phyloP scores from a whole-genome alignment of 2,329 filamentous ascomycete species.

The Paracoccidioides lutzii region DNA sequence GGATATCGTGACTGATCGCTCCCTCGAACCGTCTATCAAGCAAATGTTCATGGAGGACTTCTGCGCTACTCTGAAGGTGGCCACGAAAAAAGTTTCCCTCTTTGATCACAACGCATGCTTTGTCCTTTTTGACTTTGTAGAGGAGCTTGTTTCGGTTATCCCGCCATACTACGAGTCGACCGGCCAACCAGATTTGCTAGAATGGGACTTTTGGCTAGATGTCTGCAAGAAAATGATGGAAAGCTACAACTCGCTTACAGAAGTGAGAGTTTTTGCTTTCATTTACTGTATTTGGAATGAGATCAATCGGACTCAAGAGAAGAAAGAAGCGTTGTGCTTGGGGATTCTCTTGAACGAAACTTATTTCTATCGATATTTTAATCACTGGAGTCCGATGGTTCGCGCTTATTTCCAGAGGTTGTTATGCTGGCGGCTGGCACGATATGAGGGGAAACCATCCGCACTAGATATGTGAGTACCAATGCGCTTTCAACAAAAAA shows the following conservation, averaged over 20 bases:
- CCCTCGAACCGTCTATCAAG: slow-evolving; percentile 41
- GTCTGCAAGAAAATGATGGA: slow-evolving; percentile 67
- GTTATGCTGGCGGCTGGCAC: slow-evolving; percentile 75
- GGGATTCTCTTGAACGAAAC: slow-evolving; percentile 63
- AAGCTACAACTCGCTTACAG: slow-evolving; percentile 79
- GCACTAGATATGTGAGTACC: slow-evolving; percentile 54
- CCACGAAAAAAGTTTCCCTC: slow-evolving; percentile 61
- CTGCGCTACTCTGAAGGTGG: slow-evolving; percentile 57
- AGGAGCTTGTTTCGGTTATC: slow-evolving; percentile 61
- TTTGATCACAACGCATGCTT: slow-evolving; percentile 78
- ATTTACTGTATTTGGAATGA: slow-evolving; percentile 69
- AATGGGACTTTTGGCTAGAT: slow-evolving; percentile 76
- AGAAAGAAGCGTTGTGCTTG: slow-evolving; percentile 58
- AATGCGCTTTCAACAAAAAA: neutral
- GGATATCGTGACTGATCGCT: slow-evolving; percentile 58
- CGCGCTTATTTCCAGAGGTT: slow-evolving; percentile 84
- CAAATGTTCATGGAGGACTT: slow-evolving; percentile 67
- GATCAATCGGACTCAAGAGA: slow-evolving; percentile 49
- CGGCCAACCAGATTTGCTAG: slow-evolving; percentile 40
- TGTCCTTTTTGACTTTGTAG: slow-evolving; percentile 79
- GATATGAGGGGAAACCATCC: slow-evolving; percentile 55
- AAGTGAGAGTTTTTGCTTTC: slow-evolving; percentile 72
- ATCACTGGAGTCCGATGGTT: slow-evolving; percentile 93
- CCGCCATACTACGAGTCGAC: slow-evolving; percentile 45
- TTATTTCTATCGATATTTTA: slow-evolving; percentile 71